phyloP scores from a whole-genome alignment of 495 filamentous ascomycete species.

The Achaetomiella virescens region DNA sequence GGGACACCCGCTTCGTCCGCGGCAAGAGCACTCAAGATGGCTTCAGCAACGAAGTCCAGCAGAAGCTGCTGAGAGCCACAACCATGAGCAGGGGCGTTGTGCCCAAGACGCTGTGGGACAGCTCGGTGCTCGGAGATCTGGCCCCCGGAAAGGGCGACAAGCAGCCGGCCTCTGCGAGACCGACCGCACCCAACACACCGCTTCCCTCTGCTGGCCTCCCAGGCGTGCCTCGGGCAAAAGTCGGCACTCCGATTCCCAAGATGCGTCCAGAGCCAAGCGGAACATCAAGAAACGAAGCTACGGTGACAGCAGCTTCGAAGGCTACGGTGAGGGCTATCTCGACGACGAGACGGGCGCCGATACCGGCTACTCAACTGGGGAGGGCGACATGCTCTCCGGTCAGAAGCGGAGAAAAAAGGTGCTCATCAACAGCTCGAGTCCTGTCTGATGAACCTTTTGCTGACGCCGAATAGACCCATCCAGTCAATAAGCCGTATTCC shows the following conservation, averaged over 20 bases:
- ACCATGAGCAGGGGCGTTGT: constrained; percentile 45
- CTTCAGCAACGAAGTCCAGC: constrained; percentile 26
- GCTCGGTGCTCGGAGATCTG: constrained; percentile 48
- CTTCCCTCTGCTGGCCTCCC: constrained; percentile 20
- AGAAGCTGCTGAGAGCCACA: constrained; percentile 38
- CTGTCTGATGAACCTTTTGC: constrained; percentile 22
- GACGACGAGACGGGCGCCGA: constrained; percentile 44
- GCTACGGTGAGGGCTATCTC: constrained; percentile 49
- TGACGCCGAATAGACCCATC: constrained; percentile 25
- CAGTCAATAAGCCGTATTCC: constrained; percentile 22
- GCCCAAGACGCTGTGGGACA: constrained; percentile 44
- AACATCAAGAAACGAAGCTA: constrained; percentile 47
- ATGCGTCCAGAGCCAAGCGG: constrained; percentile 33
- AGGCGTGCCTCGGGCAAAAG: constrained; percentile 21
- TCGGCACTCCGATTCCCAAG: constrained; percentile 22
- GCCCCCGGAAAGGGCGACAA: constrained; percentile 29
- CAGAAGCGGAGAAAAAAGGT: constrained; percentile 54
- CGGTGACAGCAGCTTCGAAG: constrained; percentile 51
- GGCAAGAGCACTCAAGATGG: constrained; percentile 54
- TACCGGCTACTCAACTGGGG: constrained; percentile 47
- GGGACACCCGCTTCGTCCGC: constrained; percentile 42
- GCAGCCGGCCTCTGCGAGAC: constrained; percentile 33
- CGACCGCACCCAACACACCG: constrained; percentile 41
- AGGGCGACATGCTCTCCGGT: constrained; percentile 41
- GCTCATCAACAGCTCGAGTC: constrained; percentile 27